A percentile compares a stretch with the other conserved stretches of the same genome.
phyloP scores from a whole-genome alignment of 2,329 filamentous ascomycete species.

The Pseudopyricularia javanii region DNA sequence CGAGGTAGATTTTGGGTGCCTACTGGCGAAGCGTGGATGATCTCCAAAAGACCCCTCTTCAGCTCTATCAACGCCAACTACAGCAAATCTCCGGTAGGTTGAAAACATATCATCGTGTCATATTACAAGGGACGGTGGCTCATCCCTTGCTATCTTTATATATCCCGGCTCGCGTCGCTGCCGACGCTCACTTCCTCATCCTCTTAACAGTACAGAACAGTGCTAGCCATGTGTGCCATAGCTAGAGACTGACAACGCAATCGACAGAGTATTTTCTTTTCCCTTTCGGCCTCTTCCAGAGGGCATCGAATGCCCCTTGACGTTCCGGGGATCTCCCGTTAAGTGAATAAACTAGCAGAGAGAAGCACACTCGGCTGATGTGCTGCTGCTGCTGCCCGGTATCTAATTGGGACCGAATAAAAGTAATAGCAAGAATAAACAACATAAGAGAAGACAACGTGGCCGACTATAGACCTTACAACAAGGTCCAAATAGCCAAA shows the following conservation, averaged over 20 bases:
- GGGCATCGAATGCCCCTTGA: not conserved
- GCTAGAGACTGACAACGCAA: not conserved
- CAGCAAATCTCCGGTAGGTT: too few relatives aligned
- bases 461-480: not conserved
- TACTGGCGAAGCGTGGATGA: too few relatives aligned
- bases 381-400: not conserved
- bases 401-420: not conserved
- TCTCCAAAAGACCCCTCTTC: too few relatives aligned
- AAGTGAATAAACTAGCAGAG: not conserved
- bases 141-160: not conserved
- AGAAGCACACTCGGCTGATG: not conserved
- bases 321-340: not conserved
- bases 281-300: not conserved
- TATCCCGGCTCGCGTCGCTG: not conserved
- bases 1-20: too few relatives aligned
- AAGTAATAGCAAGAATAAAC: not conserved
- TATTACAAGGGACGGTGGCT: not conserved
- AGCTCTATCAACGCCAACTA: too few relatives aligned
- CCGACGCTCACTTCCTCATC: not conserved
- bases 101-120: not conserved
- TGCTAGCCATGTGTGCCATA: not conserved
- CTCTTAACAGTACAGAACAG: not conserved
- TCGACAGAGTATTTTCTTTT: not conserved
- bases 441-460: constrained; percentile 1
- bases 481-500: not conserved